phyloP scores from a whole-genome alignment of 208 protist genomes.

The Crithidia sp. region DNA sequence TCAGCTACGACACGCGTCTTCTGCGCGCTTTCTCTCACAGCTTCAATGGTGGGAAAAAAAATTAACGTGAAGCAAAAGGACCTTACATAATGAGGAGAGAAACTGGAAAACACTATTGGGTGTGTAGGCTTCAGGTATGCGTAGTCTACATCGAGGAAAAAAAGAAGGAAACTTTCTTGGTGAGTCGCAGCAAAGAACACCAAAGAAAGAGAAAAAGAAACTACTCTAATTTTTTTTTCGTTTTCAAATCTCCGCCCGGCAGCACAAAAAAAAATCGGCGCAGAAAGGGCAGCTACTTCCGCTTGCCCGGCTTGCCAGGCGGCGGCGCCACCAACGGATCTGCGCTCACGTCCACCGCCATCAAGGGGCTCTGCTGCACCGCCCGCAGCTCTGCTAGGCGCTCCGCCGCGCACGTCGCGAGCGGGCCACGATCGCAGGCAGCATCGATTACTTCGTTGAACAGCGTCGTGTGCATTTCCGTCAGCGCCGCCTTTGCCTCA shows the following conservation, averaged over 20 bases:
- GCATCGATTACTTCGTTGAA: conserved; percentile 51
- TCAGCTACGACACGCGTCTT: no score
- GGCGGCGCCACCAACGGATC: conserved; percentile 52
- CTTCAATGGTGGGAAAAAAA: no score
- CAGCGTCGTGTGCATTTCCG: neutral
- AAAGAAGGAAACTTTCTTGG: no score
- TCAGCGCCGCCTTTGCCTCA: conserved; percentile 1
- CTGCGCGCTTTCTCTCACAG: no score
- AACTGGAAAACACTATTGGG: no score
- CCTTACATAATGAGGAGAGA: no score
- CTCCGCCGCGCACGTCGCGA: conserved; percentile 45
- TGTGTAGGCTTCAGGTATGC: no score
- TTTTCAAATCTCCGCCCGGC: no score
- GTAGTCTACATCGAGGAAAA: no score
- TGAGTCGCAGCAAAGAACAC: no score
- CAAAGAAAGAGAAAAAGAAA: neutral
- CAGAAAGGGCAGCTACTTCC: conserved; percentile 15
- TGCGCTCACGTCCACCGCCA: conserved; percentile 60
- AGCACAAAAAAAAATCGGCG: neutral
- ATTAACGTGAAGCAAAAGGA: no score
- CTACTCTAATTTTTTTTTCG: no score
- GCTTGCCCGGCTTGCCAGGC: conserved; percentile 22
- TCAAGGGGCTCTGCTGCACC: conserved; percentile 57
- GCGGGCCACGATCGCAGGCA: conserved; percentile 58
- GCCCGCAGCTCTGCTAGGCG: conserved; percentile 50